Conservation (phyloP, 1,284 basidiomycete species). For the Volvariella surrecta region DNA sequence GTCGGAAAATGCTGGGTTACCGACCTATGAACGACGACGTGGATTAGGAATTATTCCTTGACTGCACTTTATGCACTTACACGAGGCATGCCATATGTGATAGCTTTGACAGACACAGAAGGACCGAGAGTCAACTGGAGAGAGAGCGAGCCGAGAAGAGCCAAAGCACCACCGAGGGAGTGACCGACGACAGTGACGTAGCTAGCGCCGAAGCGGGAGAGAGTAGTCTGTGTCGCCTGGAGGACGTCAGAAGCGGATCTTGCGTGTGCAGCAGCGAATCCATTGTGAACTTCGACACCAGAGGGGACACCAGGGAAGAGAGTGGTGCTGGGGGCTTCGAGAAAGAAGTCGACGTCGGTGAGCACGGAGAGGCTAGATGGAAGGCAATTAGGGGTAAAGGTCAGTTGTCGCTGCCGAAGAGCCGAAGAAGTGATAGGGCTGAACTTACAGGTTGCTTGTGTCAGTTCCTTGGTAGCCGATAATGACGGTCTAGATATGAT, state of each 20-base stretch:
- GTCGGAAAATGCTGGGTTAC: conserved; percentile 47
- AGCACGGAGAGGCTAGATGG: conserved; percentile 37
- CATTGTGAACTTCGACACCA: conserved; percentile 42
- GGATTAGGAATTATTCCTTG: not conserved
- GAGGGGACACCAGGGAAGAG: conserved; percentile 52
- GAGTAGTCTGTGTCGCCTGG: conserved; percentile 33
- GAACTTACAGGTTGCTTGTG: conserved; percentile 33
- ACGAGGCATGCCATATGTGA: conserved; percentile 44
- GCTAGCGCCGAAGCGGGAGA: conserved; percentile 28
- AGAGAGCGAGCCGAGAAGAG: conserved; percentile 27
- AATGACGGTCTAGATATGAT: conserved; percentile 27
- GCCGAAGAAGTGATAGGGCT: not conserved
- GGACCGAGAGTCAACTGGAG: conserved; percentile 18
- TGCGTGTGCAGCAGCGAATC: conserved; percentile 47
- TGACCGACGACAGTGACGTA: conserved; percentile 46
- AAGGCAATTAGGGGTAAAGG: too few species aligned
- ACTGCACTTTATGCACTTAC: conserved; percentile 17
- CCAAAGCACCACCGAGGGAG: conserved; percentile 45
- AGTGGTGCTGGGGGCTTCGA: conserved; percentile 27
- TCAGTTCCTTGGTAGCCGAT: conserved; percentile 47
- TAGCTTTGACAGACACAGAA: conserved; percentile 14
- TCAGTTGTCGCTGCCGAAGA: not conserved
- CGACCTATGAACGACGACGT: conserved; percentile 25
- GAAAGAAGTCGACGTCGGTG: conserved; percentile 44
- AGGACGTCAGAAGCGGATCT: conserved; percentile 43